A percentile compares a stretch with the other conserved stretches of the same genome.
These are phyloP conservation scores for Botrytis medusae DNA, from an alignment of 2,329 filamentous ascomycete species.

Conservation along the genomic window DNA sequence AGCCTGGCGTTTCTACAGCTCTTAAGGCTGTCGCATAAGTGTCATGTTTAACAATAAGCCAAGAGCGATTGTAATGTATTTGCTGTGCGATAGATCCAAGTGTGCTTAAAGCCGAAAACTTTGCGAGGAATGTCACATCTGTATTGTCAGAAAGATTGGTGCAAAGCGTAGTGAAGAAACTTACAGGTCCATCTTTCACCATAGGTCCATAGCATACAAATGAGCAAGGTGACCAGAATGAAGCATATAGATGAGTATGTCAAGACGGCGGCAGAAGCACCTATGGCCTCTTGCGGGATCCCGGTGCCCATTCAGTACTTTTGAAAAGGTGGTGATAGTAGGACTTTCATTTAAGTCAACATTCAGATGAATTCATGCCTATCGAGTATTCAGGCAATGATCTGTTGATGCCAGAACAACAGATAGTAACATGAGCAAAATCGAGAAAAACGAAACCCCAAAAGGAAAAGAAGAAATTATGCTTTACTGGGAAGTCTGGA, in stretches of 20 bases:
- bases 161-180: neutral
- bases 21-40: conserved; percentile 42
- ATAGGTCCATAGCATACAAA: conserved; percentile 36
- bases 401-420: conserved; percentile 2
- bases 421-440: neutral
- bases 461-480: neutral
- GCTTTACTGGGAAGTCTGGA: conserved; percentile 12
- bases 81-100: conserved; percentile 38
- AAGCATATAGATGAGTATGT: conserved; percentile 37
- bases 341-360: conserved; percentile 14
- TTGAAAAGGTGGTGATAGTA: neutral
- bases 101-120: conserved; percentile 36
- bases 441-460: neutral
- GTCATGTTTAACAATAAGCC: conserved; percentile 32
- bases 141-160: neutral
- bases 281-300: conserved; percentile 34
- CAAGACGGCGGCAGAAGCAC: conserved; percentile 34
- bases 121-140: conserved; percentile 37
- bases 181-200: conserved; percentile 39
- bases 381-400: neutral
- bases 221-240: conserved; percentile 29
- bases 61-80: conserved; percentile 35
- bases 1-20: conserved; percentile 43
- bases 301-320: conserved; percentile 20
- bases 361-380: neutral